Evolutionary conservation across 148 eudicot species (phyloP).

Genomic region (Nepenthes mirabilis): DNA sequence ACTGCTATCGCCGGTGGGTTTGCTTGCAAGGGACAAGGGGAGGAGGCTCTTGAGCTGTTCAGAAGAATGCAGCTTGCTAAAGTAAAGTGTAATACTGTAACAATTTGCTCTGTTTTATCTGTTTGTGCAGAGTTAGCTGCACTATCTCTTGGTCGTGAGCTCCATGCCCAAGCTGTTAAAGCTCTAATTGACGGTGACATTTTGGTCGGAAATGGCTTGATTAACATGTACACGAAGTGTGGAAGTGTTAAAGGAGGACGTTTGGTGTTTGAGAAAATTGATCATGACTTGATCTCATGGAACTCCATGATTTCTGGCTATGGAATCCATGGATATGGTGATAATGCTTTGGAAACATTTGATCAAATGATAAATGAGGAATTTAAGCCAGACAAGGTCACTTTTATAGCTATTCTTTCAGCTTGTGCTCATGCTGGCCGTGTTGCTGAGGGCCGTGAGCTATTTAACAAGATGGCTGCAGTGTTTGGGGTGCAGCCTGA

Average conservation of each 20-base stretch:
- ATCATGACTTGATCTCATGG: conserved; percentile 35
- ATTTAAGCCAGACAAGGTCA: conserved; percentile 30
- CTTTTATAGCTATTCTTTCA: conserved; percentile 48
- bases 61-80: conserved; percentile 41
- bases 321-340: conserved; percentile 49
- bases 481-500: conserved; percentile 28
- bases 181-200: conserved; percentile 10
- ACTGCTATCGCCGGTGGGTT: conserved; percentile 38
- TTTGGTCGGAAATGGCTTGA: conserved; percentile 38
- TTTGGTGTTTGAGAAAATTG: conserved; percentile 21
- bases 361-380: conserved; percentile 30
- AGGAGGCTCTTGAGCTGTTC: conserved; percentile 39
- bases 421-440: conserved; percentile 48
- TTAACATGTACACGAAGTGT: conserved; percentile 55
- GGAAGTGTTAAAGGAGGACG: conserved; percentile 32
- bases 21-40: conserved; percentile 25
- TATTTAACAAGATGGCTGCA: conserved; percentile 27
- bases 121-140: conserved; percentile 48
- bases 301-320: conserved; percentile 45
- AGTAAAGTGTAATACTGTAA: conserved; percentile 30
- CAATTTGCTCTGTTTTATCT: conserved; percentile 32
- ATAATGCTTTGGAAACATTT: conserved; percentile 22
- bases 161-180: conserved; percentile 37
- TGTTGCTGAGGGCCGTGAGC: conserved; percentile 29
- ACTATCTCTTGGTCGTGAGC: conserved; percentile 35